A percentile compares a stretch with the other conserved stretches of the same genome.
Evolutionary conservation across 345 rosid genomes (phyloP).

Genomic region (Hibiscus syriacus): DNA sequence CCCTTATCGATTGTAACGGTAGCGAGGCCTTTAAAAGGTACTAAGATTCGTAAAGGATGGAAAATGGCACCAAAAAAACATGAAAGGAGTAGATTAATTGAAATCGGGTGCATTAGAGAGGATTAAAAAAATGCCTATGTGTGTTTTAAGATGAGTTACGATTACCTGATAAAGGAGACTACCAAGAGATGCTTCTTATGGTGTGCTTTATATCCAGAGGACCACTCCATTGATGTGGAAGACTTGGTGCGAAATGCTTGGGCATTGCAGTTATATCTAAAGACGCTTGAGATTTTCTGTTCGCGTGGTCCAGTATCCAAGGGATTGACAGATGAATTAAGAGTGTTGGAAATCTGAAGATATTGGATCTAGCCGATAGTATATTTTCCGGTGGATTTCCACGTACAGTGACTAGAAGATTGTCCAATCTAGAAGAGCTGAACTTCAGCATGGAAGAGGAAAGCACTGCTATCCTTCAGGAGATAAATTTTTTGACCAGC

Average conservation of each 20-base stretch:
- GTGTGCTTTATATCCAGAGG: background rate
- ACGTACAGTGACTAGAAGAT: background rate
- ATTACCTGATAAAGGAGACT: background rate
- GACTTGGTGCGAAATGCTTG: background rate
- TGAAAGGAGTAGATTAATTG: background rate
- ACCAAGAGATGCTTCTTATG: background rate
- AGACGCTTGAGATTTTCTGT: background rate
- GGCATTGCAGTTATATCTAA: background rate
- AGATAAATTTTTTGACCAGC: background rate
- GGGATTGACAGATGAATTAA: background rate
- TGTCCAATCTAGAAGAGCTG: background rate
- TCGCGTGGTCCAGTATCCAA: no score
- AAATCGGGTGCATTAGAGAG: background rate
- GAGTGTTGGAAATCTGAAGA: background rate
- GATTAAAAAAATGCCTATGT: background rate
- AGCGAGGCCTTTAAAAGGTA: background rate
- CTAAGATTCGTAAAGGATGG: background rate
- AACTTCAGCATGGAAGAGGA: background rate
- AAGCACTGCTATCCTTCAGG: background rate
- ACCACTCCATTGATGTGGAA: background rate
- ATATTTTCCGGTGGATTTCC: background rate
- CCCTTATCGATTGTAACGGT: background rate
- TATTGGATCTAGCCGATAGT: background rate
- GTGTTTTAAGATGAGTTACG: background rate
- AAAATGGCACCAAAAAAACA: background rate